Evolutionary conservation across 305 asterid genomes (phyloP).

Genomic region (Fraxinus baroniana): DNA sequence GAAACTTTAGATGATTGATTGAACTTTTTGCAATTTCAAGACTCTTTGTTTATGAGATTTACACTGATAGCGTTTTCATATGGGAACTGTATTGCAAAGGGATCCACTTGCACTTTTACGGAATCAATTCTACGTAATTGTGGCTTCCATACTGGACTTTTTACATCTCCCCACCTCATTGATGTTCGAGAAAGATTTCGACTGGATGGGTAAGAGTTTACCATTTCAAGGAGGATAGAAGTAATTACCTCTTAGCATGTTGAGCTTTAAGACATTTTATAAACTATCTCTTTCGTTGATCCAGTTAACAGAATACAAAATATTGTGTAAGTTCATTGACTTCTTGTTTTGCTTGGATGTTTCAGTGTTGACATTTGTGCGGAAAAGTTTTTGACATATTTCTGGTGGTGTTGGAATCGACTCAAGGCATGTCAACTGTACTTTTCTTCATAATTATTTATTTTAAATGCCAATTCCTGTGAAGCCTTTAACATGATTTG

Average conservation of each 20-base stretch:
- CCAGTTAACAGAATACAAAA: constrained; percentile 15
- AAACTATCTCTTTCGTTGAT: constrained; percentile 10
- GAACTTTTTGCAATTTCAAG: neutral
- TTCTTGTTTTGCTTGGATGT: constrained; percentile 24
- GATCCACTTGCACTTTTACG: constrained; percentile 86
- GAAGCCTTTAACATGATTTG: neutral
- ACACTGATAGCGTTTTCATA: constrained; percentile 26
- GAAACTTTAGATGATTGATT: neutral
- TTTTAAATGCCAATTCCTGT: neutral
- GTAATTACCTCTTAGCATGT: constrained; percentile 1
- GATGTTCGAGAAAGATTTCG: constrained; percentile 95
- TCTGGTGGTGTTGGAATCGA: constrained; percentile 96
- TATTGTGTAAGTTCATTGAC: constrained; percentile 11
- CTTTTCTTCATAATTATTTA: neutral
- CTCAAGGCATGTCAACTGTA: constrained; percentile 56
- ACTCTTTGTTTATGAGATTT: constrained; percentile 3
- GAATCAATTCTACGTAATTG: constrained; percentile 87
- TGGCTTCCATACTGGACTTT: constrained; percentile 92
- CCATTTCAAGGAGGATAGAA: constrained; percentile 1
- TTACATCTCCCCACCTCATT: constrained; percentile 97
- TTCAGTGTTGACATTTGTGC: constrained; percentile 71
- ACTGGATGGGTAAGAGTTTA: constrained; percentile 70
- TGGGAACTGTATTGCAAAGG: constrained; percentile 51
- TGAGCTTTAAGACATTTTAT: constrained; percentile 7
- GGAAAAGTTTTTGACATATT: constrained; percentile 88